These are phyloP conservation scores for Pseudonitzschia pungens DNA, from an alignment of 108 stramenopile species.

Conservation along the genomic window DNA sequence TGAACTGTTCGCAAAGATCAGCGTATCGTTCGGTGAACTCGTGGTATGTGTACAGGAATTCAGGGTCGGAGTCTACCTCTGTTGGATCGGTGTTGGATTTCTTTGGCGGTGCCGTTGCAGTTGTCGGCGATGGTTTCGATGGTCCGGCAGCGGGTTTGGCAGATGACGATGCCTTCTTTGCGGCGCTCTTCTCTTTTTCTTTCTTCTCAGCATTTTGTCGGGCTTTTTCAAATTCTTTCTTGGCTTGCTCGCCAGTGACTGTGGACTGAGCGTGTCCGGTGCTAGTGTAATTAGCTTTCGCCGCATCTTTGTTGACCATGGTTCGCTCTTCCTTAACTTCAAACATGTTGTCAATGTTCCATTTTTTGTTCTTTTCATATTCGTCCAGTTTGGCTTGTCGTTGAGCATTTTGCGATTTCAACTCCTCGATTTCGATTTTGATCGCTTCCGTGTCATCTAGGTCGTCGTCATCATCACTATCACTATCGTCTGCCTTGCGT, in stretches of 20 bases:
- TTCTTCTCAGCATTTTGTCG: conserved; percentile 17
- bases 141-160: conserved; percentile 34
- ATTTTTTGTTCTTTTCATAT: conserved; percentile 96
- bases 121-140: conserved; percentile 16
- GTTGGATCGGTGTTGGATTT: conserved; percentile 23
- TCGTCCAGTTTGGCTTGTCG: conserved; percentile 79
- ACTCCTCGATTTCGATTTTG: conserved; percentile 73
- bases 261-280: conserved; percentile 64
- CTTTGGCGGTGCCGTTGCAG: conserved; percentile 9
- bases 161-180: conserved; percentile 10
- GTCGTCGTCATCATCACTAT: conserved; percentile 79
- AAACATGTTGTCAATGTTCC: conserved; percentile 98
- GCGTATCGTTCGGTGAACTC: conserved; percentile 93
- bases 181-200: conserved; percentile 12
- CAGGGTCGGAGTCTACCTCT: conserved; percentile 49
- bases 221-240: conserved; percentile 39
- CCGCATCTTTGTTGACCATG: conserved; percentile 81
- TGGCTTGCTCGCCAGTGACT: conserved; percentile 42
- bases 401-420: conserved; percentile 55
- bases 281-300: conserved; percentile 62
- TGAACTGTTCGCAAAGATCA: conserved; percentile 87
- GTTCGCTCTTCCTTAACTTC: conserved; percentile 92
- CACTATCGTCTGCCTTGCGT: conserved; percentile 35
- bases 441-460: conserved; percentile 85
- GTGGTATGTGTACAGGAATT: conserved; percentile 85